These are phyloP conservation scores for Omphalea diandra DNA, from an alignment of 441 rosid species.

Conservation along the genomic window DNA sequence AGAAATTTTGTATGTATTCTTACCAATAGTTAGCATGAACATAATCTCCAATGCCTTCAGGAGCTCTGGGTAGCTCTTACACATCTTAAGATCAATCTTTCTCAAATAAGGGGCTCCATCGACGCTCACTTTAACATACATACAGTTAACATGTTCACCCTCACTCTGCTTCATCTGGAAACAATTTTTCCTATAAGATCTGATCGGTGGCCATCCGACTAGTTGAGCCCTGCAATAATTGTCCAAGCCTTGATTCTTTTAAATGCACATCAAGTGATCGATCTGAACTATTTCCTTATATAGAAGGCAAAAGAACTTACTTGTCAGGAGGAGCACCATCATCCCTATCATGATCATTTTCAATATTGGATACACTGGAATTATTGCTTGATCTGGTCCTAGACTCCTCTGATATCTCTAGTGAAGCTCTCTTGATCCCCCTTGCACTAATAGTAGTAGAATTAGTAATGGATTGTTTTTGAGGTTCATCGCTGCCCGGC, in stretches of 20 bases:
- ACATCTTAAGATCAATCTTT: constrained; percentile 70
- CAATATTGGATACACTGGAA: constrained; percentile 25
- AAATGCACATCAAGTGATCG: too few relatives aligned
- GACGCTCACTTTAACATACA: constrained; percentile 73
- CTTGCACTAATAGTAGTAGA: too few relatives aligned
- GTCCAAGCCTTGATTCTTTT: not conserved
- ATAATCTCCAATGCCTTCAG: constrained; percentile 64
- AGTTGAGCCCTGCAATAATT: constrained; percentile 57
- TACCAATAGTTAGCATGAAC: constrained; percentile 72
- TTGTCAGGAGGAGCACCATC: constrained; percentile 28
- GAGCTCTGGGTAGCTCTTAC: constrained; percentile 55
- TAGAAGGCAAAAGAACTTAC: constrained; percentile 40
- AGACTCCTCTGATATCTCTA: constrained; percentile 27
- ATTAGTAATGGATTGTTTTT: constrained; percentile 21
- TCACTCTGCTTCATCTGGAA: constrained; percentile 49
- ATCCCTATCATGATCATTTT: constrained; percentile 13
- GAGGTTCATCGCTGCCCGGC: constrained; percentile 54
- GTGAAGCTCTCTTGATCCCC: constrained; percentile 54
- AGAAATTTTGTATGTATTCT: not conserved
- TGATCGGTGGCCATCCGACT: constrained; percentile 90
- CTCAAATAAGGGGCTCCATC: constrained; percentile 89
- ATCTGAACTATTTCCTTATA: too few relatives aligned
- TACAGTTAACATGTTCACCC: constrained; percentile 42
- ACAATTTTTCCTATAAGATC: constrained; percentile 59
- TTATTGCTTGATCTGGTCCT: constrained; percentile 20